Conservation (phyloP, 257 asterid species). For the Gentiana macrophylla region DNA sequence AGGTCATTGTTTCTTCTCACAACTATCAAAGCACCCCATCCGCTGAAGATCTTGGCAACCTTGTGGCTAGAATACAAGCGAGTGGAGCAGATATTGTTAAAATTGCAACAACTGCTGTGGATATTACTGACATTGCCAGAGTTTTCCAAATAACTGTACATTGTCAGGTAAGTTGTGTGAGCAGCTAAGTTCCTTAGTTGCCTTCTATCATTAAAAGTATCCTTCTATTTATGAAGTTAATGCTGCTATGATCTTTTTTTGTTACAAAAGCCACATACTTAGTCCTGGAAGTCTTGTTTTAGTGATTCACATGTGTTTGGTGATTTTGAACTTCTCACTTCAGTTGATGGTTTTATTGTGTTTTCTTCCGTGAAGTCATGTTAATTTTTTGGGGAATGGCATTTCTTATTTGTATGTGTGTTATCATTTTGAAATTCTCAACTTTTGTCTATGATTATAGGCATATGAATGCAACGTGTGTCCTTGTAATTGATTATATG, state of each 20-base stretch:
- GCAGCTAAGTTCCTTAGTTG: conserved; percentile 6
- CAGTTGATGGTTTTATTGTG: no score
- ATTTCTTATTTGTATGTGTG: no score
- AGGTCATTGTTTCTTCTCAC: conserved; percentile 86
- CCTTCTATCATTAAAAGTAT: background rate
- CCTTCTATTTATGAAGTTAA: background rate
- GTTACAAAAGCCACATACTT: background rate
- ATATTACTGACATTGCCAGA: conserved; percentile 83
- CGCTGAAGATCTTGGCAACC: conserved; percentile 73
- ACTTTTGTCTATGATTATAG: no score
- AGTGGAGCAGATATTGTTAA: conserved; percentile 95
- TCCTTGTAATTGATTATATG: no score
- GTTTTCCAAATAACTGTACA: conserved; percentile 83
- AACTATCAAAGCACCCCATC: conserved; percentile 78
- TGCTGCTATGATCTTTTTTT: background rate
- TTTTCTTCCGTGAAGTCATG: no score
- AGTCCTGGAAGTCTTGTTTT: background rate
- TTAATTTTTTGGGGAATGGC: no score
- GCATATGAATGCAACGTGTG: no score
- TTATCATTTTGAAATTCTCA: no score
- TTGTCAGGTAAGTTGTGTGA: conserved; percentile 64
- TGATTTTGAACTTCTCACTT: no score
- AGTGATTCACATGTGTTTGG: no score
- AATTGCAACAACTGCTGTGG: conserved; percentile 85
- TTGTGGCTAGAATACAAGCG: conserved; percentile 89